A percentile compares a stretch with the other conserved stretches of the same genome.
Conservation (phyloP, 108 stramenopile species). For the Nitzschia sp. region DNA sequence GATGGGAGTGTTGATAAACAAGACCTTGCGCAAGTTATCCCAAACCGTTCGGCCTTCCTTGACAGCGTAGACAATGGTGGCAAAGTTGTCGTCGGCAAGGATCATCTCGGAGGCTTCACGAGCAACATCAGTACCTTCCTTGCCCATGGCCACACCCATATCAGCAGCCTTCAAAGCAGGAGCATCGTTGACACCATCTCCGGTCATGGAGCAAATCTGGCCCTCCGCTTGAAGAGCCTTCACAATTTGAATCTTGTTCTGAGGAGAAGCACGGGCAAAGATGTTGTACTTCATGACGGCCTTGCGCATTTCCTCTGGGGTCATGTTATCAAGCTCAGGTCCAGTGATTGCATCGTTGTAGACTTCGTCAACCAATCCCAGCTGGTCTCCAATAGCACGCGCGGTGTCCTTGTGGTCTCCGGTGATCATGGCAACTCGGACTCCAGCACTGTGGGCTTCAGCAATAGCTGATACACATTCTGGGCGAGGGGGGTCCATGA, state of each 20-base stretch:
- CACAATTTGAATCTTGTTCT: constrained; percentile 91
- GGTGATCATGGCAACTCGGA: constrained; percentile 97
- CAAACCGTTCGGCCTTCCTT: constrained; percentile 85
- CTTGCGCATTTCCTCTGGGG: constrained; percentile 61
- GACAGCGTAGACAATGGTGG: constrained; percentile 85
- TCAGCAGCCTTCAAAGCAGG: constrained; percentile 97
- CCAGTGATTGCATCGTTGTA: constrained; percentile 70
- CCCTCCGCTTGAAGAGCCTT: constrained; percentile 90
- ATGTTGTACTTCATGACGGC: constrained; percentile 81
- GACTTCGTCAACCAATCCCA: constrained; percentile 83
- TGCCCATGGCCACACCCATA: constrained; percentile 99
- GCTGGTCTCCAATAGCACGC: constrained; percentile 76
- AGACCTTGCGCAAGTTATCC: constrained; percentile 87
- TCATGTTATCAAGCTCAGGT: constrained; percentile 83
- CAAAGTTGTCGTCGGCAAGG: constrained; percentile 97
- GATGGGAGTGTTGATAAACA: constrained; percentile 86
- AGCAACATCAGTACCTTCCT: constrained; percentile 96
- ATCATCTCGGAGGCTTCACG: constrained; percentile 98
- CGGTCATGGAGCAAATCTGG: constrained; percentile 95
- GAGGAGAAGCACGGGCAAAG: constrained; percentile 88
- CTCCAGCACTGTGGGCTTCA: constrained; percentile 84
- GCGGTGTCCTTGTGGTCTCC: constrained; percentile 95
- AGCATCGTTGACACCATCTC: constrained; percentile 99
- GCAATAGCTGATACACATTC: constrained; percentile 85
- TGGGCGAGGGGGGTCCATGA: constrained; percentile 94